Percentiles rank a stretch among this genome's conserved stretches.
Evolutionary conservation across 2,329 filamentous ascomycete species (phyloP).

Genomic region (Aureobasidium namibiae): DNA sequence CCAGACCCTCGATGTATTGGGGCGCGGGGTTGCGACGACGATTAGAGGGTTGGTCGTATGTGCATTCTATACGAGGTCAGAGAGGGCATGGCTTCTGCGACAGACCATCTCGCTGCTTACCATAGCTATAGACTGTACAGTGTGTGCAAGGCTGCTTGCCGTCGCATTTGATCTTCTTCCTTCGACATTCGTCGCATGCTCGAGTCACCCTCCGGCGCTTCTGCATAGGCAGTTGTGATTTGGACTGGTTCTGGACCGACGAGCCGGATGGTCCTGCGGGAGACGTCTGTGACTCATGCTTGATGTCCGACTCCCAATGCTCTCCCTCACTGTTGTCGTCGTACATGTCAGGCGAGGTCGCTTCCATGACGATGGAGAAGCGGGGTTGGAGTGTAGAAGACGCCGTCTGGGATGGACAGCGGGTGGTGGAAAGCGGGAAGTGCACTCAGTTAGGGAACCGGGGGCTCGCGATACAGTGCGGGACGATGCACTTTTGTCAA

Average conservation of each 20-base stretch:
- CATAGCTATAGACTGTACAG: constrained; percentile 97
- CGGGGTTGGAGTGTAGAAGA: neutral
- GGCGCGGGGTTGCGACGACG: constrained; percentile 82
- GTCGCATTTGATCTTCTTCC: constrained; percentile 52
- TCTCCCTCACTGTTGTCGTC: constrained; percentile 24
- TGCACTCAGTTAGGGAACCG: neutral
- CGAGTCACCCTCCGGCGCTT: constrained; percentile 82
- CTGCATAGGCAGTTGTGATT: constrained; percentile 22
- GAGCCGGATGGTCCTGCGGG: constrained; percentile 16
- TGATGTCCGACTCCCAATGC: constrained; percentile 23
- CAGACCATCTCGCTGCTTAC: constrained; percentile 42
- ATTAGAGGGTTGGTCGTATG: constrained; percentile 92
- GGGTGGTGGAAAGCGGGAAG: neutral
- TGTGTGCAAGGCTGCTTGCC: constrained; percentile 61
- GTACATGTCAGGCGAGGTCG: constrained; percentile 24
- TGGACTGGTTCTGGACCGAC: constrained; percentile 16
- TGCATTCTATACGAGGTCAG: constrained; percentile 58
- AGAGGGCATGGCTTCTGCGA: neutral
- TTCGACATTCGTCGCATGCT: constrained; percentile 80
- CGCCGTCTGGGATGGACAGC: neutral
- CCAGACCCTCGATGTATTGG: constrained; percentile 85
- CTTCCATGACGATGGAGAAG: constrained; percentile 19
- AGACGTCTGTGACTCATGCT: constrained; percentile 22
- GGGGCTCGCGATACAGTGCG: neutral
- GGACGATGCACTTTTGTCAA: constrained; percentile 10